Conservation (phyloP, 495 filamentous ascomycete species). For the Hypomontagnella submonticulosa region DNA sequence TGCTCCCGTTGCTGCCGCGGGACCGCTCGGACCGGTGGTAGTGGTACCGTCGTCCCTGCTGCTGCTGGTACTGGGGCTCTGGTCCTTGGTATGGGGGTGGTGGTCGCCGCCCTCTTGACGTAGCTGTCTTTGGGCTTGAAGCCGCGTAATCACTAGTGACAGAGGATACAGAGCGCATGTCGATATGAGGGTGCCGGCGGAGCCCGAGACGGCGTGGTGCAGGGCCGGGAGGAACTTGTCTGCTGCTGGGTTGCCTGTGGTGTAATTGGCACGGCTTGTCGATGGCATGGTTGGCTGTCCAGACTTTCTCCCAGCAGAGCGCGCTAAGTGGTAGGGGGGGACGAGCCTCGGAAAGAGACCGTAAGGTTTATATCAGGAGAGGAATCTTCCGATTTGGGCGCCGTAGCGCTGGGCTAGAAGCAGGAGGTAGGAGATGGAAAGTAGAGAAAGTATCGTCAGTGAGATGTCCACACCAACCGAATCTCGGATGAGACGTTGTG, state of each 20-base stretch:
- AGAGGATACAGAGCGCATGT: conserved; percentile 85
- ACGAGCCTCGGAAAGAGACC: conserved; percentile 2
- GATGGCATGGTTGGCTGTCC: conserved; percentile 32
- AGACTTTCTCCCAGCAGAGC: conserved; percentile 2
- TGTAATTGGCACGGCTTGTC: conserved; percentile 25
- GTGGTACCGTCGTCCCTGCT: conserved; percentile 19
- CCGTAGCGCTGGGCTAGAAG: conserved; percentile 16
- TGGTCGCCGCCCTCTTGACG: conserved; percentile 47
- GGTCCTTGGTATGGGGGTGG: conserved; percentile 6
- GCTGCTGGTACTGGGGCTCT: conserved; percentile 15
- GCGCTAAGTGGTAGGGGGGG: conserved; percentile 25
- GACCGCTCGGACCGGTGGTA: conserved; percentile 35
- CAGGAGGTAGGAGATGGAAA: conserved; percentile 4
- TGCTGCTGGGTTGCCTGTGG: conserved; percentile 15
- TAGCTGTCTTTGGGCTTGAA: conserved; percentile 81
- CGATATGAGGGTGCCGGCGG: conserved; percentile 81
- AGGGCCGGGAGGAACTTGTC: conserved; percentile 76
- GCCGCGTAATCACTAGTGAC: conserved; percentile 82
- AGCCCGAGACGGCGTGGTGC: conserved; percentile 87
- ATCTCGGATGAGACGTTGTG: conserved; percentile 25
- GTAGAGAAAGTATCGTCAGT: conserved; percentile 8
- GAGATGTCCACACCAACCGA: conserved; percentile 30
- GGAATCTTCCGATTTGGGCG: conserved; percentile 31
- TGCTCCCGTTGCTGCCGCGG: conserved; percentile 19
- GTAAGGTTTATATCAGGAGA: conserved; percentile 31